Evolutionary conservation across 495 filamentous ascomycete genomes (phyloP).

Genomic region (Chaetomium tenue): DNA sequence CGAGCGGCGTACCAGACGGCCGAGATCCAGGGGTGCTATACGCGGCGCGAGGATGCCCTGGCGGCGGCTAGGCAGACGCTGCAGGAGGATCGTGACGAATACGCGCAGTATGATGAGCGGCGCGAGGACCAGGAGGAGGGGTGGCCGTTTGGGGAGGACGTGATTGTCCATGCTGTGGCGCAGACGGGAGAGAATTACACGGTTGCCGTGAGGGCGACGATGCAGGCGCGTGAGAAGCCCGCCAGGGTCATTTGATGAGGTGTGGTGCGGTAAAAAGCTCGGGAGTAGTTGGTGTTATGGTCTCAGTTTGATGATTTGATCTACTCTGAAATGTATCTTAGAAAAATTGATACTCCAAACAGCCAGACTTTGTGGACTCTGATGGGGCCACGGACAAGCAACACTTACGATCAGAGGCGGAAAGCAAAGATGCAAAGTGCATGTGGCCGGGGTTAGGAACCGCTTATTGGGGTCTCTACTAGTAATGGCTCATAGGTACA

Average conservation of each 20-base stretch:
- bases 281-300: not conserved
- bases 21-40: slow-evolving; percentile 44
- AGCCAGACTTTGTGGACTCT: no score
- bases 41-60: slow-evolving; percentile 33
- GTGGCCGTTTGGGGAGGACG: slow-evolving; percentile 50
- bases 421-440: no score
- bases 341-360: no score
- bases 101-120: slow-evolving; percentile 44
- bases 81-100: slow-evolving; percentile 30
- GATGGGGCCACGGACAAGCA: no score
- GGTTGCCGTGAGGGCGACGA: slow-evolving; percentile 36
- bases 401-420: no score
- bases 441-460: no score
- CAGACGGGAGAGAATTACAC: slow-evolving; percentile 44
- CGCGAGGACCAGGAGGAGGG: slow-evolving; percentile 23
- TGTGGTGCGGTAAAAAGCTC: not conserved
- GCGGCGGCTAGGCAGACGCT: slow-evolving; percentile 33
- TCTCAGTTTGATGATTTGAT: not conserved
- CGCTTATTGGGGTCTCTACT: not conserved
- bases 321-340: no score
- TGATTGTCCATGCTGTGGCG: slow-evolving; percentile 43
- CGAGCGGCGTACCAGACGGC: slow-evolving; percentile 35
- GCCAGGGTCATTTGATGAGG: slow-evolving; percentile 8
- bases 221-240: slow-evolving; percentile 26
- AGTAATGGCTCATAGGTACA: not conserved